Evolutionary conservation across 2,329 filamentous ascomycete genomes (phyloP).

Genomic region (Macrophomina pseudophaseolina): DNA sequence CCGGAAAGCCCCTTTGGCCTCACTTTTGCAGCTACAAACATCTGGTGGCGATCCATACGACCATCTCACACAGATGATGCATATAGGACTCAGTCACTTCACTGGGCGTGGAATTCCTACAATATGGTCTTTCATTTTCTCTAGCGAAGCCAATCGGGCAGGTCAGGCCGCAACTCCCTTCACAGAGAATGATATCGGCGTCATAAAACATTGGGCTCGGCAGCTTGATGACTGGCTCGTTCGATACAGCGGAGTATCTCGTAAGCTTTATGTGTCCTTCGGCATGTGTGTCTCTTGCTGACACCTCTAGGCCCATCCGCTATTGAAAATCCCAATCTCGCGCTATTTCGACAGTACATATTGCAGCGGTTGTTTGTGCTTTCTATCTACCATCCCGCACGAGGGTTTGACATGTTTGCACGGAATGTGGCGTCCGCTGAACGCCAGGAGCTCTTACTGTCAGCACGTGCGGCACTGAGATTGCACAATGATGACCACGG

Average conservation of each 20-base stretch:
- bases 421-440: conserved; percentile 47
- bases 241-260: conserved; percentile 38
- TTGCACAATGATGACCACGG: conserved; percentile 48
- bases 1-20: conserved; percentile 45
- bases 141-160: conserved; percentile 29
- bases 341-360: conserved; percentile 50
- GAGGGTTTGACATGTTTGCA: conserved; percentile 48
- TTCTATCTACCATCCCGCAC: conserved; percentile 51
- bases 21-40: conserved; percentile 40
- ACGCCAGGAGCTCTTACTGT: conserved; percentile 50
- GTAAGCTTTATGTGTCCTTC: not conserved
- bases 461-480: conserved; percentile 48
- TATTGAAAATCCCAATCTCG: conserved; percentile 42
- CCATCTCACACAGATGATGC: conserved; percentile 52
- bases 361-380: conserved; percentile 50
- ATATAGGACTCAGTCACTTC: conserved; percentile 50
- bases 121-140: conserved; percentile 51
- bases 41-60: conserved; percentile 50
- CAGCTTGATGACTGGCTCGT: conserved; percentile 51
- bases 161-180: conserved; percentile 37
- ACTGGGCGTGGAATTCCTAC: conserved; percentile 50
- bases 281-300: not conserved
- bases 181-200: conserved; percentile 47
- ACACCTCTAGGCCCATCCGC: conserved; percentile 32
- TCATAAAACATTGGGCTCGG: conserved; percentile 51